Evolutionary conservation across 805 yeast genomes (phyloP).

Genomic region (Candida coquimbonensis): DNA sequence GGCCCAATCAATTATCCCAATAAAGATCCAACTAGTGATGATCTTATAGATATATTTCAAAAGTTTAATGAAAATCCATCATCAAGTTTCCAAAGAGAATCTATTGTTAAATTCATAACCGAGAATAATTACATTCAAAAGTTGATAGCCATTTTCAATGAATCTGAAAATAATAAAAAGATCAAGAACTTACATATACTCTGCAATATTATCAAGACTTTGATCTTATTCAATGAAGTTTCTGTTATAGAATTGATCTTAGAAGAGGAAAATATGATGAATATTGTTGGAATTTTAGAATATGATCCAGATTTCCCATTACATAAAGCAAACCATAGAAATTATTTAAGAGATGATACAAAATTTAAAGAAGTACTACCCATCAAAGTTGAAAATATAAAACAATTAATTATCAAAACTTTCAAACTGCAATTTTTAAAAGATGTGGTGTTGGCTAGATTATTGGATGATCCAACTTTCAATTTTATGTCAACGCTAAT

Average conservation of each 20-base stretch:
- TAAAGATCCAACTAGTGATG: constrained; percentile 38
- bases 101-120: constrained; percentile 49
- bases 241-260: constrained; percentile 51
- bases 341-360: constrained; percentile 48
- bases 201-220: constrained; percentile 66
- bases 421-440: constrained; percentile 74
- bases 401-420: constrained; percentile 60
- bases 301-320: constrained; percentile 84
- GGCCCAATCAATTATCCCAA: constrained; percentile 74
- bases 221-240: constrained; percentile 66
- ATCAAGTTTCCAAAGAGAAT: constrained; percentile 55
- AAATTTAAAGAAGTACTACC: constrained; percentile 70
- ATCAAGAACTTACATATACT: constrained; percentile 55
- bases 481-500: constrained; percentile 61
- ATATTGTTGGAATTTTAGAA: constrained; percentile 75
- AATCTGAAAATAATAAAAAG: constrained; percentile 46
- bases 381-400: constrained; percentile 40
- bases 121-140: constrained; percentile 45
- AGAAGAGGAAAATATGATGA: constrained; percentile 44
- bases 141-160: constrained; percentile 45
- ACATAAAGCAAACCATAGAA: constrained; percentile 73
- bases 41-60: constrained; percentile 48
- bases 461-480: constrained; percentile 75
- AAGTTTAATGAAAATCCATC: constrained; percentile 46
- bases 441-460: constrained; percentile 79